Percentiles rank a stretch among this genome's conserved stretches.
Conservation (phyloP, 116 monocot species). For the Papilionanthe hybrid region DNA sequence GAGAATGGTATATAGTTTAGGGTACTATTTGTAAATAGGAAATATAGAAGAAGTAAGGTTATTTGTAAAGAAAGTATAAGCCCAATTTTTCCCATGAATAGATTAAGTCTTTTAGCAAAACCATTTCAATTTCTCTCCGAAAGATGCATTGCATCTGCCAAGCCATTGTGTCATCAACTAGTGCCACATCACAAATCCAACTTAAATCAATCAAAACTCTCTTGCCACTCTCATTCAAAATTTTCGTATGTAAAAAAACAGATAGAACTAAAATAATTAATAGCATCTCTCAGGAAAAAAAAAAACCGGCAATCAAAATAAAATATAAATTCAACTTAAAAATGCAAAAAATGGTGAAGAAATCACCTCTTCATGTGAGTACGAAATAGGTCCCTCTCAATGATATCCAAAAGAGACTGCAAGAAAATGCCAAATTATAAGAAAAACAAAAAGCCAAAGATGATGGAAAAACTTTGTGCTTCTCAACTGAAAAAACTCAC, state of each 20-base stretch:
- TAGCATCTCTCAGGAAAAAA: not conserved
- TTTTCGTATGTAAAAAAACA: not conserved
- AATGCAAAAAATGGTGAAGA: not conserved
- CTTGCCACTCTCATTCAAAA: not conserved
- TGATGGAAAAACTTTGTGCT: not conserved
- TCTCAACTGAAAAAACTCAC: constrained; percentile 20
- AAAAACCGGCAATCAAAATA: too few relatives aligned
- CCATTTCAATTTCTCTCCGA: not conserved
- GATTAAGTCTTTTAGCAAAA: too few relatives aligned
- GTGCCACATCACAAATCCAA: not conserved
- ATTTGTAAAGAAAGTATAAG: too few relatives aligned
- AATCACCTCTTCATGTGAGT: constrained; percentile 87
- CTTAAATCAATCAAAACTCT: not conserved
- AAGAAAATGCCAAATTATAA: constrained; percentile 12
- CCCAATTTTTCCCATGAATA: too few relatives aligned
- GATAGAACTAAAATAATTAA: not conserved
- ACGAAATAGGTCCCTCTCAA: constrained; percentile 88
- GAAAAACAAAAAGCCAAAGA: not conserved
- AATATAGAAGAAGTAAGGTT: too few relatives aligned
- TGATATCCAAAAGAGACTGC: constrained; percentile 86
- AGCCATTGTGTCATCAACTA: not conserved
- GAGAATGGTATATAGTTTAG: too few relatives aligned
- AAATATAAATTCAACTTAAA: not conserved
- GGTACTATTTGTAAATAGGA: too few relatives aligned
- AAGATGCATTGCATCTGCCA: not conserved